phyloP scores from a whole-genome alignment of 345 rosid species.

The Microthlaspi erraticum region DNA sequence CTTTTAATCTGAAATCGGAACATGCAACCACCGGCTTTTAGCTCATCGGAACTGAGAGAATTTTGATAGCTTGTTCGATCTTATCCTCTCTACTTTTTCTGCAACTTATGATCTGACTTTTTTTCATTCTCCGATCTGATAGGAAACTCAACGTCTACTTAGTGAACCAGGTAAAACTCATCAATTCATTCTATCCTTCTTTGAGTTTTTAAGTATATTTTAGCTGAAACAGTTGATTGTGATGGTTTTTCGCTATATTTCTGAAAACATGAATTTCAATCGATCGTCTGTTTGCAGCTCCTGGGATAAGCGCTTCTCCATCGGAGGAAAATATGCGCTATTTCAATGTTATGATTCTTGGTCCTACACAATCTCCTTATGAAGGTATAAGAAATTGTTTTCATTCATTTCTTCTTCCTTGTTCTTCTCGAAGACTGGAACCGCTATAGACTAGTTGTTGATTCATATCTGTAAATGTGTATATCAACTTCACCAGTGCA shows the following conservation, averaged over 20 bases:
- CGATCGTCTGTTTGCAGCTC: constrained; percentile 57
- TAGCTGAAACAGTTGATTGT: constrained; percentile 22
- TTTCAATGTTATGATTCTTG: constrained; percentile 97
- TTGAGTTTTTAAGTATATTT: constrained; percentile 1
- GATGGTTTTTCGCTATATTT: not conserved
- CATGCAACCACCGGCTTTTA: not conserved
- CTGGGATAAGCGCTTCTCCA: constrained; percentile 98
- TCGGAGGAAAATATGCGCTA: constrained; percentile 97
- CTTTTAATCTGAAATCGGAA: constrained; percentile 18
- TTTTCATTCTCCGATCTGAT: constrained; percentile 33
- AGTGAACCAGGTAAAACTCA: constrained; percentile 87
- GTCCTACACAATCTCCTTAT: constrained; percentile 94
- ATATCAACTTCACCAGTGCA: not conserved
- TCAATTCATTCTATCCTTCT: not conserved
- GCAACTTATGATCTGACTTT: constrained; percentile 33
- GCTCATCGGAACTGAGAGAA: not conserved
- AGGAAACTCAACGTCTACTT: constrained; percentile 99
- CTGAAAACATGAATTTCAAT: not conserved
- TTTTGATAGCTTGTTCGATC: not conserved
- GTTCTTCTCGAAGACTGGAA: not conserved
- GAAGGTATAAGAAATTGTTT: constrained; percentile 60
- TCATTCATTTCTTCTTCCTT: not conserved
- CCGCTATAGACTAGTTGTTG: not conserved
- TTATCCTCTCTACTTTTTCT: constrained; percentile 14
- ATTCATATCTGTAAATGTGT: not conserved